A percentile compares a stretch with the other conserved stretches of the same genome.
phyloP scores from a whole-genome alignment of 164 flowering plant species.

The Annona squamosa region DNA sequence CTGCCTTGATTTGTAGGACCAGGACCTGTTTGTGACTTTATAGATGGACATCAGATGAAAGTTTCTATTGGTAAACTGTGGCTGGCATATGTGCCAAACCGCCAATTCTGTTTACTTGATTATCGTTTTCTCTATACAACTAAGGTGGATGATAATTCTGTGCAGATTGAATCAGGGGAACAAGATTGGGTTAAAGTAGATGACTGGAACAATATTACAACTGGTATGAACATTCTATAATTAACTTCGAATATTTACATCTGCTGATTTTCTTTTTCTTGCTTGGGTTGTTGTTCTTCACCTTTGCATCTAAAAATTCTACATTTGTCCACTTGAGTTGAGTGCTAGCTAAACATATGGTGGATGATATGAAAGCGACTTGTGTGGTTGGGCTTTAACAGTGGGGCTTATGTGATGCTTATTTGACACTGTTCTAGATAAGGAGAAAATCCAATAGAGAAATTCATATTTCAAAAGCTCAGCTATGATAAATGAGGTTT shows the following conservation, averaged over 20 bases:
- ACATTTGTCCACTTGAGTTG: background rate
- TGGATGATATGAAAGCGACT: background rate
- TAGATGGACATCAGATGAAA: background rate
- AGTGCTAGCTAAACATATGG: background rate
- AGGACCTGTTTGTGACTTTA: background rate
- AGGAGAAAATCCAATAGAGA: no score
- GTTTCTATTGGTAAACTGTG: background rate
- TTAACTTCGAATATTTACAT: background rate
- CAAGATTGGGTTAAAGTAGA: slow-evolving; percentile 66
- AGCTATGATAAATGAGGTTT: background rate
- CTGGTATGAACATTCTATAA: slow-evolving; percentile 28
- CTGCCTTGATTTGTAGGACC: background rate
- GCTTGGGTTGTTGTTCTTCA: background rate
- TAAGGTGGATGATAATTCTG: background rate
- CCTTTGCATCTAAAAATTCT: background rate
- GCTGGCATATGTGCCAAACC: background rate
- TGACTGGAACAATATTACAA: slow-evolving; percentile 57
- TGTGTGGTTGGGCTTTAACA: background rate
- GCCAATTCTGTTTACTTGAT: background rate
- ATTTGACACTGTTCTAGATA: no score
- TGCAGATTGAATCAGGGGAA: slow-evolving; percentile 51
- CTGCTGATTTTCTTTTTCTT: background rate
- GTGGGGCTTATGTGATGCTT: background rate
- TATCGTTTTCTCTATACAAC: no score
- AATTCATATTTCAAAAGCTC: no score